Evolutionary conservation across 345 rosid species (phyloP), one percentile per base, ranked within the genome.

Genomic region (Arabis alpina): DNA sequence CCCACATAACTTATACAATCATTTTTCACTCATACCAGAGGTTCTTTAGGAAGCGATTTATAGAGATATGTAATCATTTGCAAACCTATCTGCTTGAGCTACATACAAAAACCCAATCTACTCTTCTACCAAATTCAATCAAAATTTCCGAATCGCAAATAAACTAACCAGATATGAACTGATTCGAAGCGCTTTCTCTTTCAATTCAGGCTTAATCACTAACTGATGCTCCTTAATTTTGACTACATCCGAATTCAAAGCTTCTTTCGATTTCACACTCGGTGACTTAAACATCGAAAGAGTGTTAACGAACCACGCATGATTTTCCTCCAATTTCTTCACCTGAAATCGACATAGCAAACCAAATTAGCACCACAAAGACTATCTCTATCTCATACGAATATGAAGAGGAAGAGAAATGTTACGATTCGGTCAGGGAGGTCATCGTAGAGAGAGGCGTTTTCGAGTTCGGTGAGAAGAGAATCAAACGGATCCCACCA

Each of bases 401-500:
- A 40, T 19, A 43, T 16, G 40, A 5, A 54, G 4, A 65, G 16
- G 37, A 63, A 45, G 77, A 7, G 60, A 23, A 56, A 39, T 51
- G 54, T 54, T 82, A 91, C 93, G 47, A 85, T 81, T 48, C 73
- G 66, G 30, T 81, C 79, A 54, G 87, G 82, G 64, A 88, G 81
- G 74, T 84, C 87, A 11, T 87, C 71, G 39, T 89, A 77, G 68
- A 78, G 83, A 53, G 90, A 73, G 8, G 81, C 80, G 49, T 78
- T 81, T 65, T 94, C 95, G 55, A 91, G 88, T 8, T 86, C 90
- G 53, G 79, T 68, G 66, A 91, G 87, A 39, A 91, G 78, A 15
- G 87, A 71, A 28, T 79, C 23, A 86, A 91, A 91, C 1, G 99
- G 75, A 55, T 88, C 85, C 92, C 95, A 94, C 99, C 97, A 85